Conservation (phyloP, 1,139 yeast genomes). For the Tardiomyces digboiensis region DNA sequence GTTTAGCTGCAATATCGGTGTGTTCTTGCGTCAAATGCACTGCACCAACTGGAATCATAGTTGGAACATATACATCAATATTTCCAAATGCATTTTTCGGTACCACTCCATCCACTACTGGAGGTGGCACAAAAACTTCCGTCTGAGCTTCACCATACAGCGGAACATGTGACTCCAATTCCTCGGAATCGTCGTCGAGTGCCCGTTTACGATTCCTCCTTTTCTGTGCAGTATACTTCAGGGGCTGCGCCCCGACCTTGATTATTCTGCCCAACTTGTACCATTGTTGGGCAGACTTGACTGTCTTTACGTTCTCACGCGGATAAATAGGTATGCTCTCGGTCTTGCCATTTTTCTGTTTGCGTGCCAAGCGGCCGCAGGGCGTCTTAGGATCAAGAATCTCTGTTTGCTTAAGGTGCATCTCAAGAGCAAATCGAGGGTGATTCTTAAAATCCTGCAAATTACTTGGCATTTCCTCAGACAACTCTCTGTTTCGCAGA, state of each 20-base stretch:
- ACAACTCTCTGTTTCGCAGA: conserved; percentile 52
- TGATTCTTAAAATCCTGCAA: conserved; percentile 79
- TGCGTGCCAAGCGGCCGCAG: conserved; percentile 58
- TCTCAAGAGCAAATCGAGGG: conserved; percentile 77
- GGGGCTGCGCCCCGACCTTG: conserved; percentile 58
- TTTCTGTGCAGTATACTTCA: conserved; percentile 5
- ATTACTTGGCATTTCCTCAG: conserved; percentile 84
- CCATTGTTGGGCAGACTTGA: conserved; percentile 81
- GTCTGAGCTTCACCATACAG: conserved; percentile 77
- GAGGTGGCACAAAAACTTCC: conserved; percentile 55
- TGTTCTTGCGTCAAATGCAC: conserved; percentile 46
- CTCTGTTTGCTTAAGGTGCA: conserved; percentile 64
- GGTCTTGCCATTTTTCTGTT: conserved; percentile 12
- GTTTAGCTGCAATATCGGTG: conserved; percentile 60
- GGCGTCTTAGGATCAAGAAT: conserved; percentile 51
- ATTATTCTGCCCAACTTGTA: conserved; percentile 69
- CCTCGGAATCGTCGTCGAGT: conserved; percentile 35
- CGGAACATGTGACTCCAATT: conserved; percentile 39
- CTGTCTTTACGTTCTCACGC: conserved; percentile 50
- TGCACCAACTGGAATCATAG: conserved; percentile 82
- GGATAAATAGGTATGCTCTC: conserved; percentile 41
- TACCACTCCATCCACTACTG: conserved; percentile 52
- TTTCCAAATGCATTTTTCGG: conserved; percentile 76
- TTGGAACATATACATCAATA: conserved; percentile 63
- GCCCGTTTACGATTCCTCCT: conserved; percentile 7